Percentiles rank a stretch among this genome's conserved stretches.
phyloP scores from a whole-genome alignment of 257 asterid species.

The Cruciata laevipes region DNA sequence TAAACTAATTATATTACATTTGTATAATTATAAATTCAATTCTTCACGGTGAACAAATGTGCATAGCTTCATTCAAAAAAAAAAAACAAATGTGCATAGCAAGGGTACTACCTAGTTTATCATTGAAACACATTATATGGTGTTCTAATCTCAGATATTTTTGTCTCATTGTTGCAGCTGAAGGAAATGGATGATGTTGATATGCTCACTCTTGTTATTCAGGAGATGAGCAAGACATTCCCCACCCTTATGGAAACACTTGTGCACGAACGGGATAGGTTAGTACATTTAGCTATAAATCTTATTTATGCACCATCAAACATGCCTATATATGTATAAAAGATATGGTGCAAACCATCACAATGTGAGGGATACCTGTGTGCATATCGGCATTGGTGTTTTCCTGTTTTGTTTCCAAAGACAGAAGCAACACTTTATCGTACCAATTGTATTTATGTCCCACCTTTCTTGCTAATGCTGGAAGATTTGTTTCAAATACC shows the following conservation, averaged over 20 bases:
- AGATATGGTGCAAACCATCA: background rate
- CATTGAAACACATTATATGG: background rate
- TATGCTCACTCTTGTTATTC: conserved; percentile 84
- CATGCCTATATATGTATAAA: background rate
- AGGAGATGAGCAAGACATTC: conserved; percentile 86
- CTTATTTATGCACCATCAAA: background rate
- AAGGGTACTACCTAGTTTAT: background rate
- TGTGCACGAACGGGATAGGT: conserved; percentile 92
- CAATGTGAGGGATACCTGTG: background rate
- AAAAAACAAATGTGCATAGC: background rate
- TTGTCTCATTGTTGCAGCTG: conserved; percentile 47
- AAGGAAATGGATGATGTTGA: conserved; percentile 92
- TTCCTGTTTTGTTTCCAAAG: background rate
- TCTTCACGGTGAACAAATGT: no score
- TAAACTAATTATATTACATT: no score
- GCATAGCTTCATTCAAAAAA: no score
- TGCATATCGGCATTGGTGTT: background rate
- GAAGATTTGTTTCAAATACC: background rate
- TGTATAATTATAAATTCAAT: no score
- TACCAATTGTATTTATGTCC: background rate
- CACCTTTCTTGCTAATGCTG: background rate
- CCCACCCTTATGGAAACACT: conserved; percentile 96
- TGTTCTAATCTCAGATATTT: background rate
- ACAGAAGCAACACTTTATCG: background rate
- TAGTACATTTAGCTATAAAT: conserved; percentile 20